Evolutionary conservation across 306 rosid genomes (phyloP), one percentile per base, ranked within the genome.

Genomic region (Malus fusca): DNA sequence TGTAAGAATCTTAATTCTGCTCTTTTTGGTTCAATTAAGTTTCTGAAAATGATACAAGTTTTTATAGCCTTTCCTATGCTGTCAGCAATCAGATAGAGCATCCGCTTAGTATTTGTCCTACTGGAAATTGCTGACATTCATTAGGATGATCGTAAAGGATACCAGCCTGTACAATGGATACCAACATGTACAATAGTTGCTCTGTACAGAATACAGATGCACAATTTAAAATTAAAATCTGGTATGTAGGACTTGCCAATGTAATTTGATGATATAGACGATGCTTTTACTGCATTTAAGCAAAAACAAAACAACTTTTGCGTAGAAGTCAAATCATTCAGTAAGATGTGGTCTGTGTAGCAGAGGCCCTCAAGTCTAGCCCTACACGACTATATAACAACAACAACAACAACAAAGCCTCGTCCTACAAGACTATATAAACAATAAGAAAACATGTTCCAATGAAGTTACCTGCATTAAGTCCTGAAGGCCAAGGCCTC

Each of bases 401-500:
- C 28, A 31, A 31, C 35, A 31, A 31, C 35, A 31, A 31, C 35
- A 31, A 31, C 35, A 31, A 31, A 4, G 6, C 35, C 35, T 31
- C 35, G 6, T 31, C 35, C 35, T 31, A 31, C 35, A 31, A 3
- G 42, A 62, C n/a, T 35, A 15, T 4, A 13, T 37, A 35, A 44
- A 26, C 9, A 12, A 11, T 5, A 56, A 37, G 37, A 56, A 37
- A 9, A 23, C 44, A 13, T 59, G 25, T 37, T 60, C 26, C 77
- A 31, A 5, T 30, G 66, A 77, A 52, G 65, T 71, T 84, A 94
- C 98, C 98, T 94, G 98, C 82, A 94, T 75, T 77, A 94, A 86
- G 87, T 94, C 98, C 77, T 85, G 96, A 83, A 94, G 73, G 82
- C 88, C 82, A 77, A 94, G 89, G 76, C 98, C 97, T 77, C 95